These are phyloP conservation scores for Pichia scutulata DNA, from an alignment of 805 yeast species.

Conservation along the genomic window DNA sequence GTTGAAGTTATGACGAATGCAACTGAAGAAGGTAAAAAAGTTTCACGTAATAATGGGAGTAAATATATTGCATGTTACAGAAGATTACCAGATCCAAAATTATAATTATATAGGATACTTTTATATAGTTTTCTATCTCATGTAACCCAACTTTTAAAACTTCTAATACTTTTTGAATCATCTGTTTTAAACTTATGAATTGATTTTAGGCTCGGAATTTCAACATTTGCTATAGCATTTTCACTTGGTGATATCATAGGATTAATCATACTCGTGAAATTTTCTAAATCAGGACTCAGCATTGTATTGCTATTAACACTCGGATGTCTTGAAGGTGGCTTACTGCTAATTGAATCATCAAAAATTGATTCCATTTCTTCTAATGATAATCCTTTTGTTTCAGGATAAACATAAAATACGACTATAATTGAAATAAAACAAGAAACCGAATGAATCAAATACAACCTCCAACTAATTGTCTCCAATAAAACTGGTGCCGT, in stretches of 20 bases:
- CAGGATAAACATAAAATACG: constrained; percentile 73
- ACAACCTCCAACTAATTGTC: constrained; percentile 67
- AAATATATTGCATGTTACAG: constrained; percentile 85
- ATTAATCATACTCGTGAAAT: not conserved
- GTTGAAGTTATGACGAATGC: constrained; percentile 81
- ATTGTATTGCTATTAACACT: not conserved
- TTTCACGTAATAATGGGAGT: constrained; percentile 78
- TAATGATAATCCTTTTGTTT: constrained; percentile 78
- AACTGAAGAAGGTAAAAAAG: constrained; percentile 99
- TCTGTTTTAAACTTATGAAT: constrained; percentile 29
- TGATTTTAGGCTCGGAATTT: constrained; percentile 31
- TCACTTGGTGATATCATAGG: not conserved
- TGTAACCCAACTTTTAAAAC: constrained; percentile 28
- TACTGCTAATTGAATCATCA: constrained; percentile 33
- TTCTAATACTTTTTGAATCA: constrained; percentile 28
- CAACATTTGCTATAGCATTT: constrained; percentile 18
- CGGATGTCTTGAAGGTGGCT: constrained; percentile 11
- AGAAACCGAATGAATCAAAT: constrained; percentile 72
- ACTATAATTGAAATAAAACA: constrained; percentile 67
- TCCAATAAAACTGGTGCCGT: constrained; percentile 83
- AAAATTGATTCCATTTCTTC: constrained; percentile 92
- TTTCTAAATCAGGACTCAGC: not conserved
- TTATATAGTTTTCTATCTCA: not conserved
- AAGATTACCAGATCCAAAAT: constrained; percentile 56
- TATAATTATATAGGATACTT: not conserved